These are phyloP conservation scores for Jatropha podagrica DNA, from an alignment of 441 rosid species.

Conservation along the genomic window DNA sequence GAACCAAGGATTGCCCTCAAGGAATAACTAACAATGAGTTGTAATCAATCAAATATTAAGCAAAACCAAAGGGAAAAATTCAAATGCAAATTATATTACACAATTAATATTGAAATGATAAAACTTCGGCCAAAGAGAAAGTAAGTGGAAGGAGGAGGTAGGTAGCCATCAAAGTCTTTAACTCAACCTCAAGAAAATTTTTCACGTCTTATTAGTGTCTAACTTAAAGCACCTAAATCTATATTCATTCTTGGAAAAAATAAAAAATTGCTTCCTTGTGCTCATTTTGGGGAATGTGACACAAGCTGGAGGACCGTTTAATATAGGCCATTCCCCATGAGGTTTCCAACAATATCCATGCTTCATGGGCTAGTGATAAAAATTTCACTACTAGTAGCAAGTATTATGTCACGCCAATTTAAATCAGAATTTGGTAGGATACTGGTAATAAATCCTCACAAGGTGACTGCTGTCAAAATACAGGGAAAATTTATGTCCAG, in stretches of 20 bases:
- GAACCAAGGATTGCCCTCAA: not conserved
- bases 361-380: not conserved
- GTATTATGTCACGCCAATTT: not conserved
- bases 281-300: not conserved
- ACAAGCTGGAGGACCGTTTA: not conserved
- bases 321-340: not conserved
- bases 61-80: not conserved
- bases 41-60: not conserved
- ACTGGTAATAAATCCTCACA: not conserved
- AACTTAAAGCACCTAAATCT: too few relatives aligned
- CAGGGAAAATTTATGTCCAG: constrained; percentile 18
- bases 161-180: not conserved
- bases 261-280: not conserved
- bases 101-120: not conserved
- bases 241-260: not conserved
- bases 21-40: not conserved
- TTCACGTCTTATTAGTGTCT: too few relatives aligned
- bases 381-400: not conserved
- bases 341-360: not conserved
- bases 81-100: not conserved
- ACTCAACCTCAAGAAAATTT: not conserved
- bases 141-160: not conserved
- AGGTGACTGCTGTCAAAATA: not conserved
- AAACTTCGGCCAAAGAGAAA: not conserved
- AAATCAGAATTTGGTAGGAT: not conserved